Evolutionary conservation across 192 early-diverging fungal genomes (phyloP).

Genomic region (Umbelopsis vinacea): DNA sequence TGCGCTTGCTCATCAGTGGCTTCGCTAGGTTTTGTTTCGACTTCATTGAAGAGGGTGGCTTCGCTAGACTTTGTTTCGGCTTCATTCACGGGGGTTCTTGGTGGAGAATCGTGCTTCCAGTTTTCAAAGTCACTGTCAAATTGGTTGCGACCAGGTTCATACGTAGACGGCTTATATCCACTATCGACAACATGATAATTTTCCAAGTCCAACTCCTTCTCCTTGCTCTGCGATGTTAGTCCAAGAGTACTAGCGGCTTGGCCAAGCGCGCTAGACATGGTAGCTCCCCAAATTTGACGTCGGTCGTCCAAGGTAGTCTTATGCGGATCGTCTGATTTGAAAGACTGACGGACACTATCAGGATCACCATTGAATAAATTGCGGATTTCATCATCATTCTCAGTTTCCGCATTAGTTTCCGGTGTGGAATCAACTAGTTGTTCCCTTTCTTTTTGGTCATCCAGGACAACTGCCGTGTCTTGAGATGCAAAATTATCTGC

Average conservation of each 20-base stretch:
- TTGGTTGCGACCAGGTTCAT: conserved; percentile 13
- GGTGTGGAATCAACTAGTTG: neutral
- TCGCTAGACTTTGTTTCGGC: too few species aligned
- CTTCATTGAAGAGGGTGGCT: too few species aligned
- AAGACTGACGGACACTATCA: conserved; percentile 5
- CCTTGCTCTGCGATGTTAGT: neutral
- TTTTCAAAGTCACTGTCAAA: conserved; percentile 20
- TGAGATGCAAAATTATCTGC: neutral
- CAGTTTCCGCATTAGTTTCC: neutral
- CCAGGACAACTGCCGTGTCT: neutral
- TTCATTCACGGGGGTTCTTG: neutral
- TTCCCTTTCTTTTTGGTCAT: neutral
- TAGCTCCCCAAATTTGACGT: conserved; percentile 14
- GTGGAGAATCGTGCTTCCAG: neutral
- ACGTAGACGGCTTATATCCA: neutral
- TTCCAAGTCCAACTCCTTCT: neutral
- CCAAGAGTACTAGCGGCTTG: neutral
- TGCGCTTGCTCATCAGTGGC: too few species aligned
- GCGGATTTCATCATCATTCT: neutral
- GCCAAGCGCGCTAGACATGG: neutral
- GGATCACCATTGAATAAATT: conserved; percentile 2
- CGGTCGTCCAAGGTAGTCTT: conserved; percentile 3
- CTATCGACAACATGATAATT: conserved; percentile 8
- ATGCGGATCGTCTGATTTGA: neutral
- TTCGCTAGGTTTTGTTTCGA: too few species aligned